Percentiles rank a stretch among this genome's conserved stretches.
Conservation (phyloP, 2,329 filamentous ascomycete genomes). For the Magnaporthiopsis rhizophila region DNA sequence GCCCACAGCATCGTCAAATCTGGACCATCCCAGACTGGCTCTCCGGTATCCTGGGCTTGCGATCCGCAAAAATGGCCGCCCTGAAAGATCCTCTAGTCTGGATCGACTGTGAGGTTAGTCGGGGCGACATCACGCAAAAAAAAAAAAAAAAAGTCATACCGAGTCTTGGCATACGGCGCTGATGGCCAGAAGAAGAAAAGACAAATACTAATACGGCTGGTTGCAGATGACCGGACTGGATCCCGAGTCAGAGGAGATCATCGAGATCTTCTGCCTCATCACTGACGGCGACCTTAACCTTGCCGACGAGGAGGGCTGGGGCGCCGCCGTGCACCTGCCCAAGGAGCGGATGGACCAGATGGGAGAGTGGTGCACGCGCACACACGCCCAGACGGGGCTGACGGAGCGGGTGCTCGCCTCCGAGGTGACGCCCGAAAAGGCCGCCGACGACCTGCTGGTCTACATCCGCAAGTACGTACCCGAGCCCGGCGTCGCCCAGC, state of each 20-base stretch:
- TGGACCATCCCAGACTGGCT: no score
- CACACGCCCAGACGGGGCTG: conserved; percentile 75
- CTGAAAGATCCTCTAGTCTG: conserved; percentile 62
- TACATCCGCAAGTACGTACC: conserved; percentile 73
- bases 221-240: conserved; percentile 87
- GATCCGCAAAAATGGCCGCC: conserved; percentile 11
- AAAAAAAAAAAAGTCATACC: neutral
- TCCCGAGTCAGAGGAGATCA: conserved; percentile 69
- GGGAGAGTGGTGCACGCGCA: conserved; percentile 80
- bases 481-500: conserved; percentile 54
- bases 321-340: conserved; percentile 68
- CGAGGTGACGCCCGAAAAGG: conserved; percentile 60
- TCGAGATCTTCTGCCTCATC: conserved; percentile 88
- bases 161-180: neutral
- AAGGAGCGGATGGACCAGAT: conserved; percentile 66
- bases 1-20: neutral
- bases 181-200: neutral
- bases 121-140: neutral
- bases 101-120: conserved; percentile 61
- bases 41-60: neutral
- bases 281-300: conserved; percentile 73
- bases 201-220: neutral
- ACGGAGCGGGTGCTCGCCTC: conserved; percentile 69
- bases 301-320: conserved; percentile 70
- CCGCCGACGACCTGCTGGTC: conserved; percentile 62